Percentiles rank a stretch among this genome's conserved stretches.
Conservation (phyloP, 805 yeast genomes). For the Jamesozyma lodderae region DNA sequence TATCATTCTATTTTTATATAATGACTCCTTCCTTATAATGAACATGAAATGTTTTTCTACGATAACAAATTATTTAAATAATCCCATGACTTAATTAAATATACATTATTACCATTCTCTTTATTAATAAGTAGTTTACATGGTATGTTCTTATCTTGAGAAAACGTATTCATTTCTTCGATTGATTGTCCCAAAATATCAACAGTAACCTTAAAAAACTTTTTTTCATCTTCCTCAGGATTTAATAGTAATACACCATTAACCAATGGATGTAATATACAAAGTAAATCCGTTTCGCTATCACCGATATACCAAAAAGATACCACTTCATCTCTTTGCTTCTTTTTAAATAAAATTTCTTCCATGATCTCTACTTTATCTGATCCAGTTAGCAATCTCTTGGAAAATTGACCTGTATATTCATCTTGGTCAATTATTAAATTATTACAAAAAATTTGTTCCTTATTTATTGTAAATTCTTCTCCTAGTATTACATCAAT, state of each 20-base stretch:
- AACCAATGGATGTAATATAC: slow-evolving; percentile 20
- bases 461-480: slow-evolving; percentile 1
- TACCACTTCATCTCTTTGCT: not conserved
- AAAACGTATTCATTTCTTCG: not conserved
- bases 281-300: slow-evolving; percentile 26
- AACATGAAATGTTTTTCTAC: not conserved
- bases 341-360: slow-evolving; percentile 3
- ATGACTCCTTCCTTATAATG: not conserved
- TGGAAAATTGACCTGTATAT: slow-evolving; percentile 22
- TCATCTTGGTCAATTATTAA: slow-evolving; percentile 8
- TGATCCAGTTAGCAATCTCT: slow-evolving; percentile 19
- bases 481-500: slow-evolving; percentile 13
- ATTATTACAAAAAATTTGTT: slow-evolving; percentile 20
- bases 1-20: slow-evolving; percentile 4
- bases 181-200: slow-evolving; percentile 11
- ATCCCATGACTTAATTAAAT: slow-evolving; percentile 16
- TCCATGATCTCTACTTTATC: slow-evolving; percentile 19
- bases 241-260: slow-evolving; percentile 22
- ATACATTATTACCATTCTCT: slow-evolving; percentile 8
- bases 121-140: slow-evolving; percentile 8
- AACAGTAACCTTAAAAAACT: slow-evolving; percentile 14
- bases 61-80: slow-evolving; percentile 3
- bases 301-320: slow-evolving; percentile 28
- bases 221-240: slow-evolving; percentile 14
- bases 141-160: not conserved